Evolutionary conservation across 768 basidiomycete genomes (phyloP).

Genomic region (Phylloporus arenicola): DNA sequence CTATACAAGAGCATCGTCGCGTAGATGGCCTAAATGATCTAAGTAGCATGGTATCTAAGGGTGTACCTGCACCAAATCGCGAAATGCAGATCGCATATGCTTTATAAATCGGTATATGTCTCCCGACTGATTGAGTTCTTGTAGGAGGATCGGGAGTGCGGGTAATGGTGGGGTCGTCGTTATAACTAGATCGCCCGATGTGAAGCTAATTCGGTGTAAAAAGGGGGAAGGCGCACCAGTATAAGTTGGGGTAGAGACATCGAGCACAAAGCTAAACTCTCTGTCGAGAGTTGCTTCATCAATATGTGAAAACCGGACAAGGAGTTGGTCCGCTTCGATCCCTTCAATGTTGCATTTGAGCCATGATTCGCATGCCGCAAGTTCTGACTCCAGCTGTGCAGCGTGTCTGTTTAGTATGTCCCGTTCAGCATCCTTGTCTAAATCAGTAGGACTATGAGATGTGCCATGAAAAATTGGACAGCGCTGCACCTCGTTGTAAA

Average conservation of each 20-base stretch:
- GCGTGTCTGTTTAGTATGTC: slow-evolving; percentile 50
- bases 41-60: not conserved
- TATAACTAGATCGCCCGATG: slow-evolving; percentile 47
- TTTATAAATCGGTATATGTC: slow-evolving; percentile 72
- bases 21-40: not conserved
- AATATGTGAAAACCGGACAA: slow-evolving; percentile 66
- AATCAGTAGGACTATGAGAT: not conserved
- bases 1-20: not conserved
- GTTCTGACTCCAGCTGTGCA: slow-evolving; percentile 47
- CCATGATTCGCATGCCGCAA: slow-evolving; percentile 49
- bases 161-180: slow-evolving; percentile 71
- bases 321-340: slow-evolving; percentile 62
- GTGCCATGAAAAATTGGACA: not conserved
- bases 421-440: slow-evolving; percentile 68
- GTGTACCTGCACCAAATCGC: slow-evolving; percentile 15
- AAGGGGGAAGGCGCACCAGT: slow-evolving; percentile 45
- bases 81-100: slow-evolving; percentile 54
- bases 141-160: slow-evolving; percentile 60
- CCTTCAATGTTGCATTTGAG: slow-evolving; percentile 73
- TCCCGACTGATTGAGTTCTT: slow-evolving; percentile 61
- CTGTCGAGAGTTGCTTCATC: slow-evolving; percentile 52
- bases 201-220: not conserved
- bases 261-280: slow-evolving; percentile 74
- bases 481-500: slow-evolving; percentile 54
- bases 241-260: slow-evolving; percentile 57